A percentile compares a stretch with the other conserved stretches of the same genome.
Evolutionary conservation across 768 basidiomycete species (phyloP).

Genomic region (Neoboletus brunneissimus): DNA sequence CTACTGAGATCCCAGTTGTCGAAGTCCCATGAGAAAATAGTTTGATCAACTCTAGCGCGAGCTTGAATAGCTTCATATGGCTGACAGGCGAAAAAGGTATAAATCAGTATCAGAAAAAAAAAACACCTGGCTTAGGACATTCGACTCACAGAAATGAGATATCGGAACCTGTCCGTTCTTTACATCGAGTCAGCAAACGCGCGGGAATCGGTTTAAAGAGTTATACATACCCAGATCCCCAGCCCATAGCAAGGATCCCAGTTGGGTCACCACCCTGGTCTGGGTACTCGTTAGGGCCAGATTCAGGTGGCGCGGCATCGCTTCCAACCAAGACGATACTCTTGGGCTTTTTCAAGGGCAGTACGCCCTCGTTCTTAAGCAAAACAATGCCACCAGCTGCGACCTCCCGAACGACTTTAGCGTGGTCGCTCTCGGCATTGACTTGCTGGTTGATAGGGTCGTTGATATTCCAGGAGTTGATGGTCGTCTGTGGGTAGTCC

Average conservation of each 20-base stretch:
- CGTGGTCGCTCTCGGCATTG: conserved; percentile 58
- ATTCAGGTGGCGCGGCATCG: conserved; percentile 57
- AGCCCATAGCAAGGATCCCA: conserved; percentile 86
- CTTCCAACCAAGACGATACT: conserved; percentile 63
- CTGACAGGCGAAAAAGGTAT: conserved; percentile 25
- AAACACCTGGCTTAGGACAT: not conserved
- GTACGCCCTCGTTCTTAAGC: conserved; percentile 58
- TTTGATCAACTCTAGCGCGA: conserved; percentile 64
- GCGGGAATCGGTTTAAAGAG: not conserved
- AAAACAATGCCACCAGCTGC: conserved; percentile 65
- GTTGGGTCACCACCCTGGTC: conserved; percentile 58
- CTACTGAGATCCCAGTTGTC: conserved; percentile 61
- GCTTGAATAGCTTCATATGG: conserved; percentile 80
- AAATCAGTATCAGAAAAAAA: not conserved
- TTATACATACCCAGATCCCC: conserved; percentile 69
- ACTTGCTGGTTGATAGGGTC: conserved; percentile 41
- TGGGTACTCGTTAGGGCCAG: conserved; percentile 68
- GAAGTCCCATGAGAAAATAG: conserved; percentile 64
- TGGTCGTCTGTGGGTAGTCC: conserved; percentile 24
- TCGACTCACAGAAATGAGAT: conserved; percentile 64
- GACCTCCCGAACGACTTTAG: conserved; percentile 53
- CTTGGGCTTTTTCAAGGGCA: conserved; percentile 60
- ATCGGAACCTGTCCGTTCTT: conserved; percentile 71
- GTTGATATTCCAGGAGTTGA: conserved; percentile 28
- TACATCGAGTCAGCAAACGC: not conserved